Conservation (phyloP, 441 rosid genomes). For the Melastoma candidum region DNA sequence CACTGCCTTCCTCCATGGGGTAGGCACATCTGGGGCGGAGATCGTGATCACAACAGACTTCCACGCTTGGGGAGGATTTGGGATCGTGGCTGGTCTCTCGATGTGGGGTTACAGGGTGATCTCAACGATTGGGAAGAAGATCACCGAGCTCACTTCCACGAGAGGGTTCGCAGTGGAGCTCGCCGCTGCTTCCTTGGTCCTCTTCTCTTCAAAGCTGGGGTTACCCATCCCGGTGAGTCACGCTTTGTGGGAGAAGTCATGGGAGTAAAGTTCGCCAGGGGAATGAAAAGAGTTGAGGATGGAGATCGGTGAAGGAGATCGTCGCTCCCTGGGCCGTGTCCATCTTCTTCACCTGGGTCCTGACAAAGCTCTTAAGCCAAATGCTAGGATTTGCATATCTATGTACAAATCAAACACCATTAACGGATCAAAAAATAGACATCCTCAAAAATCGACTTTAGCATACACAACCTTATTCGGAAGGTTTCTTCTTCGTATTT, state of each 20-base stretch:
- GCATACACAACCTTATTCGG: too few species aligned
- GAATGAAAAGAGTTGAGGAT: conserved; percentile 77
- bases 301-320: conserved; percentile 80
- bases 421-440: too few species aligned
- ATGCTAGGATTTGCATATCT: conserved; percentile 29
- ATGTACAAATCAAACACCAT: too few species aligned
- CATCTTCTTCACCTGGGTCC: conserved; percentile 77
- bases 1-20: conserved; percentile 70
- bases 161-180: conserved; percentile 97
- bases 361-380: conserved; percentile 64
- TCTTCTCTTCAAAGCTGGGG: conserved; percentile 82
- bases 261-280: conserved; percentile 98
- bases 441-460: too few species aligned
- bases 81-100: conserved; percentile 80
- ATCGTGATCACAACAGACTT: conserved; percentile 76
- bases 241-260: conserved; percentile 94
- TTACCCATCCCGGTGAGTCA: conserved; percentile 92
- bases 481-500: too few species aligned
- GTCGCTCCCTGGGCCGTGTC: conserved; percentile 90
- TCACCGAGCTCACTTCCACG: conserved; percentile 92
- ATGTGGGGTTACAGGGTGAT: conserved; percentile 98
- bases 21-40: conserved; percentile 38
- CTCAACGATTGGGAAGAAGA: conserved; percentile 96
- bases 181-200: conserved; percentile 91
- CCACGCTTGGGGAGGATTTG: conserved; percentile 99